Evolutionary conservation across 1,284 basidiomycete genomes (phyloP), one percentile per base, ranked within the genome.

Genomic region (Ceratobasidium sp.): DNA sequence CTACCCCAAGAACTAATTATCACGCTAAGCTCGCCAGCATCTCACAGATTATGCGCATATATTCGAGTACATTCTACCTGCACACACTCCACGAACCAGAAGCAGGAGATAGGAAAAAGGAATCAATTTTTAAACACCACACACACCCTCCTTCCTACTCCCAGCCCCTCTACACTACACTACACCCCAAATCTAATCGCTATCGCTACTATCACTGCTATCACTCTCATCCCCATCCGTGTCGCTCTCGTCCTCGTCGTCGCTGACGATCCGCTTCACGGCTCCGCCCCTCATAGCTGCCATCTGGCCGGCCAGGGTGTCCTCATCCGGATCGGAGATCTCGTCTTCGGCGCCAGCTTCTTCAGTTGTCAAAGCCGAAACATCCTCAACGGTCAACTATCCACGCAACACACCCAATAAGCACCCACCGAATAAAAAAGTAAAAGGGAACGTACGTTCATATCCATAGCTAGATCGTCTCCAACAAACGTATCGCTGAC

Each of bases 301-400:
- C 96, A 99, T 98, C 86, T 99, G 98, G 2, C 98, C 98, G 1
- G 97, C 98, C 59, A 99, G 85, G 29, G 91, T 89, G 83, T 98
- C 97, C 83, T 98, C 97, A 62, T 98, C 97, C 0, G 97, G 96
- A 72, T 98, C 96, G 0, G 95, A 97, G 76, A 98, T 98, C 75
- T 97, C 95, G 80, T 97, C 96, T 63, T 97, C 96, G 17, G 83
- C 86, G 24, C 84, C 88, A 74, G 87, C 86, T 73, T 92, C 91
- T 11, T 91, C 90, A 0, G 83, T 84, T 9, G 84, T 86, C 15
- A 91, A 84, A 5, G 85, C 85, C 15, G 90, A 86, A 8, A 88
- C 84, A 44, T 94, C 91, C 75, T 96, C 93, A 56, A 98, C 92
- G 81, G 92, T 91, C 78, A 97, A 89, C 94, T 96, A 80, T 24